Evolutionary conservation across 1,284 basidiomycete species (phyloP).

Genomic region (Leccinum subfulvum): DNA sequence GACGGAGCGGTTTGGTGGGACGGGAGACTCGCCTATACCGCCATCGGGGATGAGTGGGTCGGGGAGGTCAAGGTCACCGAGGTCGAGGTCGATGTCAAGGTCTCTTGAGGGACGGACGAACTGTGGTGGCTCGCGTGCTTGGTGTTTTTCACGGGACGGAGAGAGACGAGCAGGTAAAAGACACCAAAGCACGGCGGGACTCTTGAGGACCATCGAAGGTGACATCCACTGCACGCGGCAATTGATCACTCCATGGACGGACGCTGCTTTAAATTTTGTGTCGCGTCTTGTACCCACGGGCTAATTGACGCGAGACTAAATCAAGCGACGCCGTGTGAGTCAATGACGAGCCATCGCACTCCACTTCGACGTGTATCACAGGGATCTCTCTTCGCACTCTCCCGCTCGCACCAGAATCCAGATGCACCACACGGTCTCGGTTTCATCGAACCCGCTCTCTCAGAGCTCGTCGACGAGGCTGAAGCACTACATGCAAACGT

Average conservation of each 20-base stretch:
- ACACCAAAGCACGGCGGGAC: conserved; percentile 24
- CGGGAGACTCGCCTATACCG: conserved; percentile 61
- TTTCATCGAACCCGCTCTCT: conserved; percentile 81
- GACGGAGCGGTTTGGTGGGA: conserved; percentile 35
- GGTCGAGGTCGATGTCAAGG: neutral
- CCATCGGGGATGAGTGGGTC: conserved; percentile 43
- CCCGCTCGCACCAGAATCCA: conserved; percentile 66
- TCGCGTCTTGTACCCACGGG: conserved; percentile 1
- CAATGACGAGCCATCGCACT: conserved; percentile 52
- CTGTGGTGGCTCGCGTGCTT: conserved; percentile 29
- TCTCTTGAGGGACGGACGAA: conserved; percentile 15
- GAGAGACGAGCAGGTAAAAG: conserved; percentile 28
- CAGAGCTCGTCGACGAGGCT: conserved; percentile 86
- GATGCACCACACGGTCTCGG: conserved; percentile 82
- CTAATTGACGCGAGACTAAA: too few species aligned
- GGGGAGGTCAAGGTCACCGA: conserved; percentile 4
- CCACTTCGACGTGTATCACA: conserved; percentile 89
- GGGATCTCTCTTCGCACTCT: conserved; percentile 83
- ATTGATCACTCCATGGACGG: too few species aligned
- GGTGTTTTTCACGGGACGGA: neutral
- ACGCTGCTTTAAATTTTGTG: conserved; percentile 5
- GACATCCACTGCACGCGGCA: too few species aligned
- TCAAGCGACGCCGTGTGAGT: too few species aligned
- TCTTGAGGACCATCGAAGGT: conserved; percentile 29
- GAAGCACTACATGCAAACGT: conserved; percentile 78